Evolutionary conservation across 768 basidiomycete species (phyloP), one percentile per base, ranked within the genome.

Genomic region (Plicaturopsis crispa): DNA sequence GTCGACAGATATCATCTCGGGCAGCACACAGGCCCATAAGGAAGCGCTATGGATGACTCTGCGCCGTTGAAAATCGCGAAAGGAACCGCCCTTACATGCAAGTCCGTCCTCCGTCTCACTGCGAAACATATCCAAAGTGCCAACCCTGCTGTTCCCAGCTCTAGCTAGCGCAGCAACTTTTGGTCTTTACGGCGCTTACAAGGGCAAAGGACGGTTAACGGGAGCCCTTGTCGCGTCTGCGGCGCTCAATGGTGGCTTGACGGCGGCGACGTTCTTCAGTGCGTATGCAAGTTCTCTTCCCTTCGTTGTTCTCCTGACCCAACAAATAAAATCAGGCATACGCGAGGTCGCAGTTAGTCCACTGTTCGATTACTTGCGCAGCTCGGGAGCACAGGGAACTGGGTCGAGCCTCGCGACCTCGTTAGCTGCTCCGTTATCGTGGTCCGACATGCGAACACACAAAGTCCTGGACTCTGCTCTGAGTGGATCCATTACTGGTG

Each of bases 261-360:
- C 75, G 7, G 78, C 84, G 5, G 67, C 75, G 6, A 72, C 78
- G 0, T 92, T 92, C 61, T 91, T 92, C 58, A 71, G 90, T 90
- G 42, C 38, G 81, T 63, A 21, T 7, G 22, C 42, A 34, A 18
- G 3, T 23, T 31, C 16, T 22, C 11, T 26, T 1, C n/a, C 41
- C 20, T 31, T 5, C 21, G 33, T 14, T 26, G 21, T 14, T 36
- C 31, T 6, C 31, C 30, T 26, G 31, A 30, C 16, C 13, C 31
- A 39, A 12, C 17, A 39, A 19, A 46, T 35, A 36, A 33, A 44
- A 24, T 36, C 45, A 91, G 90, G 75, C 41, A 54, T 84, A 37
- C 75, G 87, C 43, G 90, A 91, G 67, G 86, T 78, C 51, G 50
- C 74, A n/a, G 60, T 89, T 35, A 73, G 74, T 32, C 90, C 90